A percentile compares a stretch with the other conserved stretches of the same genome.
Evolutionary conservation across 345 rosid species (phyloP).

Genomic region (Boechera retrofracta): DNA sequence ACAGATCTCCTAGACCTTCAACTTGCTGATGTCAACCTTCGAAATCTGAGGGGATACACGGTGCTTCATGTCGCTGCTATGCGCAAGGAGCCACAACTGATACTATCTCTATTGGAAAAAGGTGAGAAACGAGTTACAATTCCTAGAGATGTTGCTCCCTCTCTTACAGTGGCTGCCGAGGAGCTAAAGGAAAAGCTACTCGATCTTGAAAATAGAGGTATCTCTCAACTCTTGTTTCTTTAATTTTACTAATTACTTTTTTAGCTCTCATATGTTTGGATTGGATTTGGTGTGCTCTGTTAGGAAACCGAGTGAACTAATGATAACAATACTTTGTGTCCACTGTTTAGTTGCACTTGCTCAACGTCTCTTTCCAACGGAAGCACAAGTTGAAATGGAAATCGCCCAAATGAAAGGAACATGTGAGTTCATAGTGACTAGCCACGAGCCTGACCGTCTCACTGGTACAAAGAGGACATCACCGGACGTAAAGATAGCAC

Average conservation of each 20-base stretch:
- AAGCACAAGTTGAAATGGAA: no score
- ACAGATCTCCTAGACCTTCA: no score
- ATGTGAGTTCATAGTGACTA: no score
- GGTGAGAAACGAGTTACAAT: constrained; percentile 68
- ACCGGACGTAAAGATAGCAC: no score
- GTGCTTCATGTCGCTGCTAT: constrained; percentile 87
- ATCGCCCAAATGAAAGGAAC: no score
- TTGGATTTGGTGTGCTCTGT: not conserved
- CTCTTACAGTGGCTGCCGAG: constrained; percentile 67
- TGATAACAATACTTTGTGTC: constrained; percentile 7
- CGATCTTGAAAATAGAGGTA: constrained; percentile 89
- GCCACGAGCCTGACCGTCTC: no score
- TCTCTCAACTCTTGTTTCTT: constrained; percentile 18
- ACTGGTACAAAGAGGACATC: no score
- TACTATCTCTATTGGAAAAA: constrained; percentile 65
- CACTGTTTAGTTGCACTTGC: constrained; percentile 55
- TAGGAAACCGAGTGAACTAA: constrained; percentile 20
- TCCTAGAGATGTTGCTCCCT: constrained; percentile 62
- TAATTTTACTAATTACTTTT: not conserved
- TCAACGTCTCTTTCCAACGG: no score
- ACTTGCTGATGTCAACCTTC: no score
- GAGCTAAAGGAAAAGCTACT: constrained; percentile 58
- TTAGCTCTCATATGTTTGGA: not conserved
- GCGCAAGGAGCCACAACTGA: constrained; percentile 76
- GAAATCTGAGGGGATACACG: not conserved